Evolutionary conservation across 768 basidiomycete species (phyloP).

Genomic region (Trametes punicea): DNA sequence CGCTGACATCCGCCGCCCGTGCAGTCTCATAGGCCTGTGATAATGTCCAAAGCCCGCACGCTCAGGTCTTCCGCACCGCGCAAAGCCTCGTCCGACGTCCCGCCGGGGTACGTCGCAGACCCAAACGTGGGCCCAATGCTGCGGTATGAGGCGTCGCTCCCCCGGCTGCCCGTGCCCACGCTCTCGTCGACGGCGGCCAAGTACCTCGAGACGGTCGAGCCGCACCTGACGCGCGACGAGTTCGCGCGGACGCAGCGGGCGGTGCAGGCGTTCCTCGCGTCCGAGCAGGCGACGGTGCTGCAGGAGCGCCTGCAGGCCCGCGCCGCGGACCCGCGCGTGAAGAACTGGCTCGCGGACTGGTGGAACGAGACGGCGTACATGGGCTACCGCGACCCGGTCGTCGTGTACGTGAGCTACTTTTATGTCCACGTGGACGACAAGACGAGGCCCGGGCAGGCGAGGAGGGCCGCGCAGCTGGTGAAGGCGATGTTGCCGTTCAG

Average conservation of each 20-base stretch:
- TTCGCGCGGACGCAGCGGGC: slow-evolving; percentile 54
- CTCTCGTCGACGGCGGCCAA: slow-evolving; percentile 80
- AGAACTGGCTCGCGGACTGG: slow-evolving; percentile 96
- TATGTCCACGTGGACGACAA: slow-evolving; percentile 81
- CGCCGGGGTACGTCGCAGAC: slow-evolving; percentile 51
- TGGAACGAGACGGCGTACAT: slow-evolving; percentile 95
- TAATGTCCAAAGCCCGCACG: slow-evolving; percentile 28
- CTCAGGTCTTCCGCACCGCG: slow-evolving; percentile 31
- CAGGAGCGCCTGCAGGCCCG: slow-evolving; percentile 77
- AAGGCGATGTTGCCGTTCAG: slow-evolving; percentile 87
- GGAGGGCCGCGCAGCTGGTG: slow-evolving; percentile 77
- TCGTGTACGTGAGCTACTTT: slow-evolving; percentile 93
- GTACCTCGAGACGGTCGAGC: slow-evolving; percentile 83
- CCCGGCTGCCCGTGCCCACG: slow-evolving; percentile 79
- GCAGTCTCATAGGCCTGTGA: slow-evolving; percentile 16
- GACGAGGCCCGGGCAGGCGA: slow-evolving; percentile 50
- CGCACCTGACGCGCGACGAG: slow-evolving; percentile 65
- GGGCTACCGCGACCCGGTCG: slow-evolving; percentile 85
- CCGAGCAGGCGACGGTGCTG: slow-evolving; percentile 64
- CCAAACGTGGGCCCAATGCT: slow-evolving; percentile 64
- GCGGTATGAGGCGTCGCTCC: slow-evolving; percentile 68
- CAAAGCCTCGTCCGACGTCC: slow-evolving; percentile 30
- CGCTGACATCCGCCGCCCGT: not conserved
- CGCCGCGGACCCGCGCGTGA: slow-evolving; percentile 52
- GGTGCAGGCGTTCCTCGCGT: slow-evolving; percentile 67